A percentile compares a stretch with the other conserved stretches of the same genome.
These are phyloP conservation scores for Penicillium sp. DNA, from an alignment of 2,329 filamentous ascomycete genomes.

Conservation along the genomic window DNA sequence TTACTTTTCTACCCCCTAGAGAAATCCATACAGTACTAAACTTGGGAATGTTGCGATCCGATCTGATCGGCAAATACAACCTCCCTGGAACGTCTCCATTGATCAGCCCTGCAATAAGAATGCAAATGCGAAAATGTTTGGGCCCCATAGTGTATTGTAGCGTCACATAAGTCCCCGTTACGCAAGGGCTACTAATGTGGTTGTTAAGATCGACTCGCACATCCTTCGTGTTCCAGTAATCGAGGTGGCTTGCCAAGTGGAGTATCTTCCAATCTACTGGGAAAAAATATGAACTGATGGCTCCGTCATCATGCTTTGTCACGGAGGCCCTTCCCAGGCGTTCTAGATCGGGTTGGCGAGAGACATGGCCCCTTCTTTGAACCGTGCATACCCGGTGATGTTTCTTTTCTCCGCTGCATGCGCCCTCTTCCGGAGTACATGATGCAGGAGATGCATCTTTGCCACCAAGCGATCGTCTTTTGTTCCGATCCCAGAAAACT, in stretches of 20 bases:
- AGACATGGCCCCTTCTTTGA: conserved; percentile 2
- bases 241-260: conserved; percentile 17
- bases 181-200: conserved; percentile 29
- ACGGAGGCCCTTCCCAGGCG: conserved; percentile 14
- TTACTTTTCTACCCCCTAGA: background rate
- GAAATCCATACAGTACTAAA: background rate
- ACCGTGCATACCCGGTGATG: conserved; percentile 23
- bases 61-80: background rate
- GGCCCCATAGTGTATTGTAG: background rate
- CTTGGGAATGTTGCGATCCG: background rate
- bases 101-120: conserved; percentile 23
- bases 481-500: conserved; percentile 18
- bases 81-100: background rate
- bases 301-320: conserved; percentile 19
- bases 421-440: conserved; percentile 24
- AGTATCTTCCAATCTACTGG: conserved; percentile 6
- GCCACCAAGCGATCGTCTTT: conserved; percentile 19
- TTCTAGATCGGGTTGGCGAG: conserved; percentile 13
- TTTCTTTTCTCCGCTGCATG: conserved; percentile 20
- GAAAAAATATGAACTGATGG: conserved; percentile 8
- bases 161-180: conserved; percentile 14
- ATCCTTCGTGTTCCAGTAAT: conserved; percentile 15
- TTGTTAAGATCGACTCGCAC: conserved; percentile 14
- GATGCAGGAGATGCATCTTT: conserved; percentile 27
- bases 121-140: conserved; percentile 6